Percentiles rank a stretch among this genome's conserved stretches.
These are phyloP conservation scores for Asterophora parasitica DNA, from an alignment of 768 basidiomycete genomes.

Conservation along the genomic window DNA sequence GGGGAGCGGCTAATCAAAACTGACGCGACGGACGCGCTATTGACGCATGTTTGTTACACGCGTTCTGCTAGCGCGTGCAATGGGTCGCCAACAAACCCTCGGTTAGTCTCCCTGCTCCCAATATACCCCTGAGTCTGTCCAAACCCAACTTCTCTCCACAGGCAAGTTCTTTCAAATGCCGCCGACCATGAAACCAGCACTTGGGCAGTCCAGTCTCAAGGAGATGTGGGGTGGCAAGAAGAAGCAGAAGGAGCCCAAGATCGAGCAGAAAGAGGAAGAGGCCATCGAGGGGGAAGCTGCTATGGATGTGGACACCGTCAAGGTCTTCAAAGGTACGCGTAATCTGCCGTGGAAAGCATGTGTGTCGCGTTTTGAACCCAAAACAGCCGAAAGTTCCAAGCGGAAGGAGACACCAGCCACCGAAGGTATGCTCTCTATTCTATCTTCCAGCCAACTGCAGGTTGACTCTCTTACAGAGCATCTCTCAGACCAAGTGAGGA, in stretches of 20 bases:
- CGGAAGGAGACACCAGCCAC: conserved; percentile 27
- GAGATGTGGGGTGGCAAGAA: conserved; percentile 59
- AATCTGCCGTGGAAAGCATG: neutral
- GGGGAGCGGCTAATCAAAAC: too few relatives aligned
- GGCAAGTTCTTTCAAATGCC: conserved; percentile 81
- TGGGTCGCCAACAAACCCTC: conserved; percentile 74
- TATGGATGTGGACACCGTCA: conserved; percentile 28
- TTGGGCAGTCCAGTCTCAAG: conserved; percentile 74
- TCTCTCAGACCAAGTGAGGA: conserved; percentile 26
- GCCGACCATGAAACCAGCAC: conserved; percentile 55
- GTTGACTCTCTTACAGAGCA: conserved; percentile 20
- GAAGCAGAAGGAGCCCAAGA: conserved; percentile 20
- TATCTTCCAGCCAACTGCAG: neutral
- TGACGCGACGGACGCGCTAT: conserved; percentile 42
- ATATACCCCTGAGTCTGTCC: neutral
- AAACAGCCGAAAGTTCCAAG: conserved; percentile 37
- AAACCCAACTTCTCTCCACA: conserved; percentile 21
- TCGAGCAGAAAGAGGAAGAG: conserved; percentile 8
- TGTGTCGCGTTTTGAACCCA: neutral
- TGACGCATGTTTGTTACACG: conserved; percentile 41
- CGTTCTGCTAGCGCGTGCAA: conserved; percentile 33
- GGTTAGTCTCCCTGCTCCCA: conserved; percentile 33
- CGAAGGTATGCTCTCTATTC: conserved; percentile 4
- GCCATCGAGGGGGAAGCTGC: conserved; percentile 10
- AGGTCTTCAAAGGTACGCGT: conserved; percentile 19